phyloP scores from a whole-genome alignment of 1,284 basidiomycete species.

The Vanrija sp. region DNA sequence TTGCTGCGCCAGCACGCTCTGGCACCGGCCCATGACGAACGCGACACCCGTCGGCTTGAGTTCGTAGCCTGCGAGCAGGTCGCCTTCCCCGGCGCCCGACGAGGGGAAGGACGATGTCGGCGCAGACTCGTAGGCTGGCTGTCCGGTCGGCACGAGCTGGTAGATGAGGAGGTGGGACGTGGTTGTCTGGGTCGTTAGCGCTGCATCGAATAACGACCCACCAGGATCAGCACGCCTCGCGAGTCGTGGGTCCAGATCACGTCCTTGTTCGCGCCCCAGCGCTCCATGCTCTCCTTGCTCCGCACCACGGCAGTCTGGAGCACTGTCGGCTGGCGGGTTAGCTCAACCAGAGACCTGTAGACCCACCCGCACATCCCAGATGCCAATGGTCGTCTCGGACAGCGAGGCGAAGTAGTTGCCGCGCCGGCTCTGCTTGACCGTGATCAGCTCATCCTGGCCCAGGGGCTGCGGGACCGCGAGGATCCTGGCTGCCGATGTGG shows the following conservation, averaged over 20 bases:
- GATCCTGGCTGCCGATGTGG: constrained; percentile 34
- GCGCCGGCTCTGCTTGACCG: constrained; percentile 62
- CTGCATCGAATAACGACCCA: constrained; percentile 40
- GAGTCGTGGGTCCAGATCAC: constrained; percentile 78
- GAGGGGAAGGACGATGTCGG: constrained; percentile 55
- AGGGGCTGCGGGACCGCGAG: constrained; percentile 28
- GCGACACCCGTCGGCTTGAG: constrained; percentile 59
- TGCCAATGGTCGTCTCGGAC: constrained; percentile 61
- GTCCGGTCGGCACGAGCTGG: constrained; percentile 59
- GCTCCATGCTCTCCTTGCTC: constrained; percentile 66
- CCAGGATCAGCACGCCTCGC: constrained; percentile 70
- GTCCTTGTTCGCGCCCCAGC: constrained; percentile 71
- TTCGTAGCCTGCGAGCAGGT: constrained; percentile 70
- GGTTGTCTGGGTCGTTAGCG: constrained; percentile 57
- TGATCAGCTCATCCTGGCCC: constrained; percentile 56
- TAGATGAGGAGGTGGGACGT: constrained; percentile 73
- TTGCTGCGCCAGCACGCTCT: constrained; percentile 26
- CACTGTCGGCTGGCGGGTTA: constrained; percentile 63
- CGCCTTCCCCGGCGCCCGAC: constrained; percentile 77
- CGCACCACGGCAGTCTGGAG: constrained; percentile 70
- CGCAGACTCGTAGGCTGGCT: constrained; percentile 40
- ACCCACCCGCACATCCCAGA: constrained; percentile 82
- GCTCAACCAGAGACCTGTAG: neutral
- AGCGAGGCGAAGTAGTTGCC: constrained; percentile 74
- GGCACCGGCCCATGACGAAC: constrained; percentile 34